A percentile compares a stretch with the other conserved stretches of the same genome.
These are phyloP conservation scores for Clarkia xantiana DNA, from an alignment of 345 rosid genomes.

Conservation along the genomic window DNA sequence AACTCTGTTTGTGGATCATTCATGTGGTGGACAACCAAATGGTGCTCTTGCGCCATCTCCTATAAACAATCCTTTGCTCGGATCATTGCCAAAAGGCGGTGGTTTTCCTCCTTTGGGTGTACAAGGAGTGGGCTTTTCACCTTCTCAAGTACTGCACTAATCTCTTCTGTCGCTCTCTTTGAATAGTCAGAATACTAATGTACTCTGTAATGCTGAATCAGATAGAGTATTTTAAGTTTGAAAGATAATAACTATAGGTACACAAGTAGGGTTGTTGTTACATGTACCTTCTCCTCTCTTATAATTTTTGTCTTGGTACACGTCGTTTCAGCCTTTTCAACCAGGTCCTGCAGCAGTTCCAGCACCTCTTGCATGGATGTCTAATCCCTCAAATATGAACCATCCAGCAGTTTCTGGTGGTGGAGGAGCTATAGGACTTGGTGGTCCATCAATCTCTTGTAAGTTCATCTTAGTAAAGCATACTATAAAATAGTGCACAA, in stretches of 20 bases:
- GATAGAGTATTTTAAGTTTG: no score
- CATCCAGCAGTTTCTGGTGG: constrained; percentile 24
- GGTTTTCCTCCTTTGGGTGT: constrained; percentile 32
- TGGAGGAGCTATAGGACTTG: constrained; percentile 79
- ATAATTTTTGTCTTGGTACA: not conserved
- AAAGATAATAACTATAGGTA: no score
- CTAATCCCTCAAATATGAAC: constrained; percentile 33
- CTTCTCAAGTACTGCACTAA: not conserved
- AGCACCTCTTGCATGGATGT: constrained; percentile 63
- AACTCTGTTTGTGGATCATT: constrained; percentile 55
- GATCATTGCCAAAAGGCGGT: constrained; percentile 40
- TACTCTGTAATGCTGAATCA: no score
- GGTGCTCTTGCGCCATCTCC: constrained; percentile 50
- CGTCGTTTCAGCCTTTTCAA: constrained; percentile 34
- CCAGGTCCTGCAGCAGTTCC: constrained; percentile 37
- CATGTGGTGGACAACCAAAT: constrained; percentile 35
- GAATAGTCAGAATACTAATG: no score
- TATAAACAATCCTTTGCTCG: constrained; percentile 32
- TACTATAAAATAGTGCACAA: no score
- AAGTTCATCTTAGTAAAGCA: not conserved
- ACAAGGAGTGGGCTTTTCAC: constrained; percentile 26
- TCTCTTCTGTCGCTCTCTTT: no score
- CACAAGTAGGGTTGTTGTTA: no score
- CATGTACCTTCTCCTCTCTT: no score
- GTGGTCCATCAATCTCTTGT: constrained; percentile 69